Evolutionary conservation across 208 protist genomes (phyloP), one percentile per base, ranked within the genome.

Genomic region (Trypanosoma platydactyli): DNA sequence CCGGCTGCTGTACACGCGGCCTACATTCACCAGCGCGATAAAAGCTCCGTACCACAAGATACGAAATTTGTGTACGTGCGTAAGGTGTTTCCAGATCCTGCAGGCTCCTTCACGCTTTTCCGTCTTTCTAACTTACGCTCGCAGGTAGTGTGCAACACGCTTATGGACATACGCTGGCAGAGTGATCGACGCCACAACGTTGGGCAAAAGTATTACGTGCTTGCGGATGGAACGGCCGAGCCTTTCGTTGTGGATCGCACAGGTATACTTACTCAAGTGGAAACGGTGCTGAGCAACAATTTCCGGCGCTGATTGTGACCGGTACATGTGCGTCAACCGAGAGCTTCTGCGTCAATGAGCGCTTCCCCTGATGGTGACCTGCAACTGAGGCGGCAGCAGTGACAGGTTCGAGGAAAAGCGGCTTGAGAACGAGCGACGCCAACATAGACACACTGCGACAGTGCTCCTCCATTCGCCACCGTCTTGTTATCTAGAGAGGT

Each of bases 21-120:
- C 29, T 93, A 91, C 70, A 77, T 92, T 51, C 80, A 92, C 64
- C 82, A 95, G 25, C 84, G 74, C 70, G 79, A 83, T 78, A 76
- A 77, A 61, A 46, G 54, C 18, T 67, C 75, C 5, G 89, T 95
- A 4, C 86, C 86, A 22, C 74, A 77, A 25, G 83, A 91, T 68
- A 92, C 86, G 41, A 92, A 93, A 73, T 95, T 95, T 73, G 89
- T 89, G 44, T 95, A 95, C 74, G 77, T 95, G 35, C 79, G 89
- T 12, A 91, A 92, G 59, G 86, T 93, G 30, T 92, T 95, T 56
- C 89, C 89, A 11, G 86, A 95, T 68, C 89, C 89, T 5, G 69
- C 77, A 22, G 83, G 84, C 30, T 63, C 83, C 29, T 92, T 91
- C 66, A 88, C 83, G 30, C 74, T 95, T 27, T 93, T 95, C 57